Evolutionary conservation across 192 early-diverging fungal species (phyloP), one percentile per base, ranked within the genome.

Genomic region (Mortierella antarctica): DNA sequence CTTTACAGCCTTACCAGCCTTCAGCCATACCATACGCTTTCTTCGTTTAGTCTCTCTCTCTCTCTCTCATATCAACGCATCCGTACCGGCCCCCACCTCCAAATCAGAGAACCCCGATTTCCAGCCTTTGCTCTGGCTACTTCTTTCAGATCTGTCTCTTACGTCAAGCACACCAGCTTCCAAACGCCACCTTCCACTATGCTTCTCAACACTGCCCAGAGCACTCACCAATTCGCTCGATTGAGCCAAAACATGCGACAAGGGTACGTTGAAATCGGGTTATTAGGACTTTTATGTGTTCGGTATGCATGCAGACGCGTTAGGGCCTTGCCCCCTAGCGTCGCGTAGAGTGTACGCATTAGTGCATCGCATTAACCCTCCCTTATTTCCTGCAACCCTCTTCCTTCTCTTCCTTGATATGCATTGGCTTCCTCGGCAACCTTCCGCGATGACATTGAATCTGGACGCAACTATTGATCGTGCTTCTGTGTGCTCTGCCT

Each of bases 151-250:
- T 39, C 6, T 21, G 13, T 41, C 41, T 49, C 12, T 42, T 48
- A 57, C 67, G n/a, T 42, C 44, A 20, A 46, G 9, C 45, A 49
- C 31, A 17, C 47, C 23, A 42, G 2, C 57, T 14, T 46, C 41
- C 39, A 31, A 48, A 23, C 44, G n/a, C n/a, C 31, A 41, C 15
- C 55, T 41, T 59, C 15, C 52, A 66, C 9, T 17, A 80, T 80
- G 77, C 65, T 80, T 20, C 60, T 71, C 49, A 80, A 72, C 65
- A 44, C 65, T 57, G 77, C 77, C 23, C 77, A 68, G 44, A 53
- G 59, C 11, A 55, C 66, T 31, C 46, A 62, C 63, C 46, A 57
- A 17, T 74, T 71, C 47, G 56, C 31, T 7, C 70, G 68, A 59
- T 66, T 63, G 14, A 55, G 75, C 57, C 62, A 67, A 44, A 51